phyloP scores from a whole-genome alignment of 1,284 basidiomycete species.

The Ceratobasidium sp. region DNA sequence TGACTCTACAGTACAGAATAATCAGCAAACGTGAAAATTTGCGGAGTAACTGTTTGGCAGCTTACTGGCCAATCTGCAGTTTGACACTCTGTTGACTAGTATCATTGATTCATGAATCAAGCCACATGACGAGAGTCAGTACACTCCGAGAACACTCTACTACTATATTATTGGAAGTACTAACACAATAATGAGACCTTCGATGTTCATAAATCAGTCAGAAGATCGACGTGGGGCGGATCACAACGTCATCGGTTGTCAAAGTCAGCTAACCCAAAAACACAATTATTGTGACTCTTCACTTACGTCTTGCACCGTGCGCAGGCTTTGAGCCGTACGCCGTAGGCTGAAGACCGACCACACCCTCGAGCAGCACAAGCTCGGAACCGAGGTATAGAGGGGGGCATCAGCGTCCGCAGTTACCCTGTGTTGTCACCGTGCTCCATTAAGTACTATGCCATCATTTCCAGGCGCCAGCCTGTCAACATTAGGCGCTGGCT shows the following conservation, averaged over 20 bases:
- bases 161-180: not conserved
- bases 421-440: not conserved
- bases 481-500: too few relatives aligned
- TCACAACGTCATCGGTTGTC: not conserved
- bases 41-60: not conserved
- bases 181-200: slow-evolving; percentile 33
- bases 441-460: slow-evolving; percentile 39
- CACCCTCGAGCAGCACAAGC: slow-evolving; percentile 6
- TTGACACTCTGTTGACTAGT: slow-evolving; percentile 32
- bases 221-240: not conserved
- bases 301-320: slow-evolving; percentile 34
- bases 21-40: not conserved
- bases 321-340: slow-evolving; percentile 9
- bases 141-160: not conserved
- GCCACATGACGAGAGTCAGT: slow-evolving; percentile 11
- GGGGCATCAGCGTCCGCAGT: slow-evolving; percentile 12
- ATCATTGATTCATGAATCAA: slow-evolving; percentile 8
- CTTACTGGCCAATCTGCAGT: slow-evolving; percentile 33
- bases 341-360: not conserved
- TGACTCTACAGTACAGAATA: not conserved
- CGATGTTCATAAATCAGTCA: not conserved
- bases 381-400: slow-evolving; percentile 21
- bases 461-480: too few relatives aligned
- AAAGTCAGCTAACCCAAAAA: not conserved
- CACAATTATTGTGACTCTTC: not conserved